Evolutionary conservation across 2,329 filamentous ascomycete species (phyloP).

Genomic region (Phaeosphaeriaceae sp.): DNA sequence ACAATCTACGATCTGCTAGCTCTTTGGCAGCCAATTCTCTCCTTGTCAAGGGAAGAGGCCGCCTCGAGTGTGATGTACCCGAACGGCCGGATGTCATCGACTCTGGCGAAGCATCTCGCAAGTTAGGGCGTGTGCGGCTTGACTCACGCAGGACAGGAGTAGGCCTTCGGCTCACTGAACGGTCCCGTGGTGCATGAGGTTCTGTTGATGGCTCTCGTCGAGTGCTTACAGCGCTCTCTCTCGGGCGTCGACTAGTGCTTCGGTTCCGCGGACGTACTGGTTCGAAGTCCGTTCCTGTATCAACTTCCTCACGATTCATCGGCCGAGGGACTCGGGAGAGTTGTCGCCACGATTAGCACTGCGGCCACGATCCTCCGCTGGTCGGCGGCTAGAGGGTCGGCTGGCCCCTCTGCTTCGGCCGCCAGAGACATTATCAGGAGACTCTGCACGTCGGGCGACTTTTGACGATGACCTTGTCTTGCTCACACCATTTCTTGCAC

Average conservation of each 20-base stretch:
- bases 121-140: conserved; percentile 42
- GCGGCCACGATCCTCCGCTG: conserved; percentile 41
- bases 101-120: conserved; percentile 45
- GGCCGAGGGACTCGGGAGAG: conserved; percentile 85
- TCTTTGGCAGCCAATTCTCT: conserved; percentile 70
- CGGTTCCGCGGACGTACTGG: conserved; percentile 56
- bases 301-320: conserved; percentile 67
- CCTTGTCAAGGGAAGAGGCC: conserved; percentile 43
- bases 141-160: conserved; percentile 36
- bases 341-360: conserved; percentile 53
- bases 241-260: conserved; percentile 58
- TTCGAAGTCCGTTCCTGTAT: conserved; percentile 69
- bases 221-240: conserved; percentile 52
- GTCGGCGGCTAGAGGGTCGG: conserved; percentile 45
- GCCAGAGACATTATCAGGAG: conserved; percentile 38
- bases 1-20: conserved; percentile 85
- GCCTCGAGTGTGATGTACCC: conserved; percentile 30
- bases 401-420: conserved; percentile 41
- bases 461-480: conserved; percentile 48
- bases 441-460: conserved; percentile 40
- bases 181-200: conserved; percentile 41
- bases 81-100: conserved; percentile 43
- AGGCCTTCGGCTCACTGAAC: conserved; percentile 45
- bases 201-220: conserved; percentile 57
- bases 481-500: conserved; percentile 38